Conservation (phyloP, 2,329 filamentous ascomycete species). For the Ophiostoma pallidulum region DNA sequence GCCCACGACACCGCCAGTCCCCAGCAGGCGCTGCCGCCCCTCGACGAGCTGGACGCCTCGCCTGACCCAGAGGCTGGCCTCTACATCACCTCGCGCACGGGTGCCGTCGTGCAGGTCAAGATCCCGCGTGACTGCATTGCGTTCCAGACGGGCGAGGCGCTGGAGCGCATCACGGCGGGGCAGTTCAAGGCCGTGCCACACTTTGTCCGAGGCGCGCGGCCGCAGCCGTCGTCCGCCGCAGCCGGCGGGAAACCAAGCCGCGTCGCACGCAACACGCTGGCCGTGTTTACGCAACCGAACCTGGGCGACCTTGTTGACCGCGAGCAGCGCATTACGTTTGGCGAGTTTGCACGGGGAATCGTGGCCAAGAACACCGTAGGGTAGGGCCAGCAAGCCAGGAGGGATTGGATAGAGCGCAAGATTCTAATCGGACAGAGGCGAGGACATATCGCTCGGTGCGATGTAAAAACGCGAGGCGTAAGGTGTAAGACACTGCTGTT, state of each 20-base stretch:
- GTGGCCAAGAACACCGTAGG: conserved; percentile 50
- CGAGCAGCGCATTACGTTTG: conserved; percentile 59
- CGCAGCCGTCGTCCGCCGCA: conserved; percentile 27
- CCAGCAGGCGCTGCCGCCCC: conserved; percentile 29
- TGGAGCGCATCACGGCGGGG: conserved; percentile 85
- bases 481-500: no score
- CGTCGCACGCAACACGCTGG: conserved; percentile 77
- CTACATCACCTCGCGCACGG: conserved; percentile 85
- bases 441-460: no score
- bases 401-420: no score
- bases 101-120: conserved; percentile 76
- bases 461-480: no score
- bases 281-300: conserved; percentile 96
- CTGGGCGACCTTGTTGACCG: conserved; percentile 69
- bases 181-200: conserved; percentile 92
- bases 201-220: conserved; percentile 72
- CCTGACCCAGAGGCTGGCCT: conserved; percentile 79
- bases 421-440: no score
- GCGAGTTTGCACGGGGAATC: conserved; percentile 59
- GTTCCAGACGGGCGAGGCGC: conserved; percentile 89
- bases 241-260: conserved; percentile 24
- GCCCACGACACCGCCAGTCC: conserved; percentile 21
- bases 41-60: conserved; percentile 63
- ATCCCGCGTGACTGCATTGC: conserved; percentile 88
- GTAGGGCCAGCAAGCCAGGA: conserved; percentile 3